phyloP scores from a whole-genome alignment of 129 eudicot species.

The Arctium minus region DNA sequence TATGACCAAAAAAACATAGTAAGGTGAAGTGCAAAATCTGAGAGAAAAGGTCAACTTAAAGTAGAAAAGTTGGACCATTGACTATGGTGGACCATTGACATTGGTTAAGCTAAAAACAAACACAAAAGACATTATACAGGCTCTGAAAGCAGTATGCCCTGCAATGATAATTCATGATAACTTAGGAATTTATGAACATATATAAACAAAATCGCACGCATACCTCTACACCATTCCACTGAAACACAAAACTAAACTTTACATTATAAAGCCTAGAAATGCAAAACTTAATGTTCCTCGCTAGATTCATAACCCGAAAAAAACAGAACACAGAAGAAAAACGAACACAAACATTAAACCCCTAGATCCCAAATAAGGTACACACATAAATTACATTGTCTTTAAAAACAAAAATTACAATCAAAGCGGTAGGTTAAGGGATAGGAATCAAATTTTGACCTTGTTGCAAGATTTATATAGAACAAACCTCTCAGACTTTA shows the following conservation, averaged over 20 bases:
- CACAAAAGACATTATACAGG: not conserved
- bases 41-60: not conserved
- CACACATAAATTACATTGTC: slow-evolving; percentile 7
- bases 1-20: not conserved
- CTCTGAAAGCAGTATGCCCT: slow-evolving; percentile 17
- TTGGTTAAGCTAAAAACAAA: not conserved
- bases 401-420: not conserved
- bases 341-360: not conserved
- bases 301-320: not conserved
- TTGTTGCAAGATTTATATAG: not conserved
- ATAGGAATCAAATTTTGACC: not conserved
- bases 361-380: slow-evolving; percentile 12
- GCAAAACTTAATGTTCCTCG: slow-evolving; percentile 13
- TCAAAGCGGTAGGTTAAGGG: not conserved
- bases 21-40: not conserved
- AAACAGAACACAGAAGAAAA: slow-evolving; percentile 7
- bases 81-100: not conserved
- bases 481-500: too few species aligned
- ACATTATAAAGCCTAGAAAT: slow-evolving; percentile 13
- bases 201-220: slow-evolving; percentile 26
- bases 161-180: slow-evolving; percentile 31
- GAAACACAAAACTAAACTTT: slow-evolving; percentile 27
- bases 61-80: not conserved
- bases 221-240: slow-evolving; percentile 22
- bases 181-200: slow-evolving; percentile 2